Evolutionary conservation across 495 filamentous ascomycete genomes (phyloP).

Genomic region (Neurospora discreta): DNA sequence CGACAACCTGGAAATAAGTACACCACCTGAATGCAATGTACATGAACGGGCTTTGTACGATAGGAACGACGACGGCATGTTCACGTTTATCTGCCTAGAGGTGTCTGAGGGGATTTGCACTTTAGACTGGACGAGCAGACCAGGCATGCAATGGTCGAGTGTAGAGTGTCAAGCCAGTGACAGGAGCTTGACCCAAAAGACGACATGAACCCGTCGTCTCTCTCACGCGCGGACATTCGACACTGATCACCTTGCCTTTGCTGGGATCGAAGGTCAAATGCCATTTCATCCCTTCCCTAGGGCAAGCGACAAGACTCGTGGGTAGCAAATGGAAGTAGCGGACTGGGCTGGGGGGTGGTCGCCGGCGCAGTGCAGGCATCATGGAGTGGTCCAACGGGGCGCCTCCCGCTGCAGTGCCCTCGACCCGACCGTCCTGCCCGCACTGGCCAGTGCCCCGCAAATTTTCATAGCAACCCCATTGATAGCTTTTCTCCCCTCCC

Average conservation of each 20-base stretch:
- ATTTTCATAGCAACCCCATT: conserved; percentile 17
- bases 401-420: background rate
- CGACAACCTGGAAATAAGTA: background rate
- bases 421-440: background rate
- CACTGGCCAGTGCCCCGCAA: conserved; percentile 20
- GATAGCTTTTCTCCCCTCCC: conserved; percentile 20
- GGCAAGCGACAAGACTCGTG: background rate
- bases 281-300: background rate
- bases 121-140: background rate
- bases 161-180: background rate
- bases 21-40: background rate
- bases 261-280: background rate
- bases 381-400: background rate
- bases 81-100: background rate
- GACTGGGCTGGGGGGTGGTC: background rate
- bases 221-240: background rate
- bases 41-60: background rate
- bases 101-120: background rate
- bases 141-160: background rate
- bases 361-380: background rate
- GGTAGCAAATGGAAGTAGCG: background rate
- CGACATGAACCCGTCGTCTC: background rate
- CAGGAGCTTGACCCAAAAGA: background rate
- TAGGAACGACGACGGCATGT: background rate
- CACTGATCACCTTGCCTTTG: background rate